Evolutionary conservation across 345 rosid species (phyloP).

Genomic region (Noccaea caerulescens): DNA sequence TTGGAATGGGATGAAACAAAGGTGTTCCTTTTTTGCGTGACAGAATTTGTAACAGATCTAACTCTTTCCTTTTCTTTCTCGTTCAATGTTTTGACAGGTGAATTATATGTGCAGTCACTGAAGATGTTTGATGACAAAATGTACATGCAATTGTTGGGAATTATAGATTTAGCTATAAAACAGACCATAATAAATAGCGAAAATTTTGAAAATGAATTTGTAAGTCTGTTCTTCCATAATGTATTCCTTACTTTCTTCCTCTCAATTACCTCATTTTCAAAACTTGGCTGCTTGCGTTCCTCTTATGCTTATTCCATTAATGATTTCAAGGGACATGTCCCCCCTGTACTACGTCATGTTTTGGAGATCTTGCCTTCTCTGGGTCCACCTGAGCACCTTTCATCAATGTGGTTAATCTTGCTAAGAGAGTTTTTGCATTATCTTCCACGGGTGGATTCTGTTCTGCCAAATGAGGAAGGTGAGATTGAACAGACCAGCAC

Average conservation of each 20-base stretch:
- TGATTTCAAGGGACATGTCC: constrained; percentile 67
- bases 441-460: constrained; percentile 67
- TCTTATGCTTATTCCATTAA: constrained; percentile 6
- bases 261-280: constrained; percentile 15
- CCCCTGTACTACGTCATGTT: constrained; percentile 77
- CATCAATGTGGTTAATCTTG: constrained; percentile 85
- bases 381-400: constrained; percentile 74
- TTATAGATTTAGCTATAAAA: constrained; percentile 66
- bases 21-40: not conserved
- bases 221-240: constrained; percentile 48
- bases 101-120: constrained; percentile 79
- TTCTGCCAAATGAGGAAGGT: constrained; percentile 56
- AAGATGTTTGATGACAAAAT: constrained; percentile 79
- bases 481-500: constrained; percentile 49
- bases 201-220: constrained; percentile 76
- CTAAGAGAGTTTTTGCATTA: constrained; percentile 70
- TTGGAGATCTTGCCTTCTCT: constrained; percentile 79
- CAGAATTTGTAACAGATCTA: constrained; percentile 16
- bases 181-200: constrained; percentile 59
- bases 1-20: constrained; percentile 15
- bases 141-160: constrained; percentile 79
- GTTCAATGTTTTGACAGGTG: constrained; percentile 62
- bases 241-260: constrained; percentile 13
- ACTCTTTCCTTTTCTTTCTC: constrained; percentile 28
- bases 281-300: constrained; percentile 21